Evolutionary conservation across 352 stramenopile genomes (phyloP).

Genomic region (Phytopythium boreale): DNA sequence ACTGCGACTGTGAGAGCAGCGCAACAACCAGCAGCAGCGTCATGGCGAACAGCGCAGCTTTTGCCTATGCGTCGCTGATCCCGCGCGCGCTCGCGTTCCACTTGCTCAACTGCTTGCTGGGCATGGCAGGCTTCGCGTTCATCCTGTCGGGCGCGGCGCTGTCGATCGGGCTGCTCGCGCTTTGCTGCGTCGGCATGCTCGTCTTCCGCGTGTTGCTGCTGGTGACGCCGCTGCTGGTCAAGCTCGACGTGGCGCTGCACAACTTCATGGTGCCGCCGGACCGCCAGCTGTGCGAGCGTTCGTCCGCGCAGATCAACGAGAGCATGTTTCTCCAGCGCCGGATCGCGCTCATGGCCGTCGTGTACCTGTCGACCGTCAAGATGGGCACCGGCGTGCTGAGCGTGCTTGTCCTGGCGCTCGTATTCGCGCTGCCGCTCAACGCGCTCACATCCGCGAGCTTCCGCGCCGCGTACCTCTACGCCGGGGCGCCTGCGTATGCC

Average conservation of each 20-base stretch:
- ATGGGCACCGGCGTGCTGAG: conserved; percentile 34
- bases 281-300: conserved; percentile 24
- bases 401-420: conserved; percentile 30
- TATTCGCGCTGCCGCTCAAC: conserved; percentile 38
- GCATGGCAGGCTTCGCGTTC: conserved; percentile 41
- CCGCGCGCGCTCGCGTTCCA: conserved; percentile 44
- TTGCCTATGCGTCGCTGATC: conserved; percentile 1
- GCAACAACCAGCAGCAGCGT: neutral
- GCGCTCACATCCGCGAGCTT: conserved; percentile 31
- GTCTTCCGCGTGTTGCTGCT: conserved; percentile 67
- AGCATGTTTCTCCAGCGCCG: conserved; percentile 16
- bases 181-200: conserved; percentile 65
- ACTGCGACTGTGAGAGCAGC: conserved; percentile 2
- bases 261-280: conserved; percentile 54
- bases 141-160: conserved; percentile 48
- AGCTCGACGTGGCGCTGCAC: conserved; percentile 55
- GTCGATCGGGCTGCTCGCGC: conserved; percentile 44
- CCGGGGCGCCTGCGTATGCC: conserved; percentile 19
- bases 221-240: conserved; percentile 39
- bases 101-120: conserved; percentile 55
- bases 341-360: conserved; percentile 31
- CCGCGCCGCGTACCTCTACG: conserved; percentile 26
- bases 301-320: conserved; percentile 27
- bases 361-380: conserved; percentile 47
- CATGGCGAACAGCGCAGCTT: neutral